These are phyloP conservation scores for Colletotrichum salicis DNA, from an alignment of 2,329 filamentous ascomycete genomes.

Conservation along the genomic window DNA sequence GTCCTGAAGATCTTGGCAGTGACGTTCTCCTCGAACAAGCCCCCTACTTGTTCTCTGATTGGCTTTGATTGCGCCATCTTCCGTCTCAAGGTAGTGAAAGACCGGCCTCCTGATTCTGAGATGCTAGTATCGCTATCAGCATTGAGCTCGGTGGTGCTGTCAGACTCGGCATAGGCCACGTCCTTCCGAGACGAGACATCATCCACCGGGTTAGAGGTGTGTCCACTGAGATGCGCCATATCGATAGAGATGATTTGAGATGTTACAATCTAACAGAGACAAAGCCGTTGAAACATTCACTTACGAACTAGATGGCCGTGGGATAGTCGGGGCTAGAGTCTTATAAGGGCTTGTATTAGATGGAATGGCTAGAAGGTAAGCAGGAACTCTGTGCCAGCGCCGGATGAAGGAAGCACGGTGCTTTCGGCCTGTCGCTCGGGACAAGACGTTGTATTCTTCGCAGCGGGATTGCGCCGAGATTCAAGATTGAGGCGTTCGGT, in stretches of 20 bases:
- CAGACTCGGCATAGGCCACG: slow-evolving; percentile 2
- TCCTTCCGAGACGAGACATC: not conserved
- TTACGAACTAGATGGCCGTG: not conserved
- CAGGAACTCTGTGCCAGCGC: not conserved
- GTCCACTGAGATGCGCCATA: not conserved
- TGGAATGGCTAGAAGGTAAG: not conserved
- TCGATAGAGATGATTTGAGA: not conserved
- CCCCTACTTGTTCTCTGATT: slow-evolving; percentile 17
- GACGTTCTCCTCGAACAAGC: slow-evolving; percentile 37
- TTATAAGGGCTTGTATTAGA: slow-evolving; percentile 10
- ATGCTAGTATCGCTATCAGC: slow-evolving; percentile 27
- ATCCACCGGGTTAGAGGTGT: not conserved
- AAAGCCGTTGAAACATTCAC: not conserved
- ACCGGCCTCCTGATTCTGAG: slow-evolving; percentile 1
- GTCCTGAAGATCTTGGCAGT: slow-evolving; percentile 38
- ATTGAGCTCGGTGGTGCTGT: slow-evolving; percentile 23
- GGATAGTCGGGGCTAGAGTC: not conserved
- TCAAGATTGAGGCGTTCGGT: not conserved
- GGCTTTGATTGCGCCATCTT: slow-evolving; percentile 4
- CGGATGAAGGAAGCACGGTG: not conserved
- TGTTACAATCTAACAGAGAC: not conserved
- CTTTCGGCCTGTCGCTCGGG: slow-evolving; percentile 3
- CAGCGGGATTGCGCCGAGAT: not conserved
- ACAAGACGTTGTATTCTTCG: not conserved
- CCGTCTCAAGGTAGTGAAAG: not conserved